A percentile compares a stretch with the other conserved stretches of the same genome.
phyloP scores from a whole-genome alignment of 78 protist species.

The Dictyostelium purpureum region DNA sequence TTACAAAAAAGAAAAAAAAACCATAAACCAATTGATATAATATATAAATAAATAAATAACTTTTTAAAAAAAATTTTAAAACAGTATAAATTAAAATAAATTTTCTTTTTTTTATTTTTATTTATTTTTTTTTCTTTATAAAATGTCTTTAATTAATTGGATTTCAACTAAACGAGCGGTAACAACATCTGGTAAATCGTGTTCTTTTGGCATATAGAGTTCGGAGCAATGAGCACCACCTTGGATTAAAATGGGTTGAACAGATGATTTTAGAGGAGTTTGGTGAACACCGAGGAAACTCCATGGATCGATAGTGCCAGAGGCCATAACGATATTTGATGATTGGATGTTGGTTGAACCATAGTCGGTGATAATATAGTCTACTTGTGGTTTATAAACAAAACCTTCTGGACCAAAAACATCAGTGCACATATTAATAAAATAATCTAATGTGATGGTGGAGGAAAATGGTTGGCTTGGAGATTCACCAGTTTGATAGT shows the following conservation, averaged over 20 bases:
- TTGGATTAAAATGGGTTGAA: constrained; percentile 10
- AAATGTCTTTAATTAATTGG: constrained; percentile 17
- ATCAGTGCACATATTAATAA: constrained; percentile 49
- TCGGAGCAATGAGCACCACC: constrained; percentile 37
- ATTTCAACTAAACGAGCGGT: constrained; percentile 47
- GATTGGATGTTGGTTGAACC: constrained; percentile 64
- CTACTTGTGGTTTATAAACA: background rate
- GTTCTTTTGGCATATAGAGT: constrained; percentile 47
- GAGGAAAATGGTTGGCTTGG: constrained; percentile 58
- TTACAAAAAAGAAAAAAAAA: too few relatives aligned
- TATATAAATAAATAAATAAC: too few relatives aligned
- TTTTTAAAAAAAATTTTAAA: too few relatives aligned
- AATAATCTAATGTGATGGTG: constrained; percentile 44
- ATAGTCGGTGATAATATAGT: constrained; percentile 48
- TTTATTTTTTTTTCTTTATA: too few relatives aligned
- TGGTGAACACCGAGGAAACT: background rate
- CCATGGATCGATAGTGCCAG: constrained; percentile 86
- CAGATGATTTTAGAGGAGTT: background rate
- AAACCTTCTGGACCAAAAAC: constrained; percentile 53
- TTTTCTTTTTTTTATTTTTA: too few relatives aligned
- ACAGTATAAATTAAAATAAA: too few relatives aligned
- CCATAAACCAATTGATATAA: too few relatives aligned
- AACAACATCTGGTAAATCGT: background rate
- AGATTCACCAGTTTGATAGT: constrained; percentile 39
- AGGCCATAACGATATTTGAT: constrained; percentile 45